These are phyloP conservation scores for Saturnispora dispora DNA, from an alignment of 805 yeast species.

Conservation along the genomic window DNA sequence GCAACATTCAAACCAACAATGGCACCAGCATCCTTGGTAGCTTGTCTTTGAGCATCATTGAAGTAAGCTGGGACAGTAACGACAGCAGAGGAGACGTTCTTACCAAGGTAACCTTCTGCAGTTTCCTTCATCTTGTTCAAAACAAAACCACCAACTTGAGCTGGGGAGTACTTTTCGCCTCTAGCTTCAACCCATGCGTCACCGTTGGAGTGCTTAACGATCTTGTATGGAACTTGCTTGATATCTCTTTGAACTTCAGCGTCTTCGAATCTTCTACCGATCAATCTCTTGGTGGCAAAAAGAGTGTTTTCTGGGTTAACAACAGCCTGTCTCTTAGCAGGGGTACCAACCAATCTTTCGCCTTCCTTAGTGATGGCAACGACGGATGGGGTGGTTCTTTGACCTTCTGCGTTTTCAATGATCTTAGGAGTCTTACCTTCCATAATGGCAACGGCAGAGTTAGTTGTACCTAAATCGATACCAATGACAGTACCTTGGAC, in stretches of 20 bases:
- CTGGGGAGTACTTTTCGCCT: conserved; percentile 47
- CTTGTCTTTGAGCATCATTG: conserved; percentile 88
- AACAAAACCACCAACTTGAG: conserved; percentile 63
- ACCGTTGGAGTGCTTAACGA: conserved; percentile 50
- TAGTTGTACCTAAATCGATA: conserved; percentile 79
- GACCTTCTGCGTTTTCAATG: conserved; percentile 71
- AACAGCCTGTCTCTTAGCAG: conserved; percentile 71
- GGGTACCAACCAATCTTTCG: conserved; percentile 48
- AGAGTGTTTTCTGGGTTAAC: conserved; percentile 71
- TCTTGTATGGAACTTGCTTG: conserved; percentile 51
- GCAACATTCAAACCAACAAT: conserved; percentile 88
- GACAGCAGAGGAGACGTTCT: conserved; percentile 79
- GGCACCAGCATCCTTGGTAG: conserved; percentile 95
- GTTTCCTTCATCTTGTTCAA: conserved; percentile 98
- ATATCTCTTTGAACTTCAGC: conserved; percentile 63
- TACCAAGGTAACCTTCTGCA: conserved; percentile 87
- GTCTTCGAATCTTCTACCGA: conserved; percentile 64
- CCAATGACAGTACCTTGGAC: conserved; percentile 51
- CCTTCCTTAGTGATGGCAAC: conserved; percentile 50
- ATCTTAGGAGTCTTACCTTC: conserved; percentile 55
- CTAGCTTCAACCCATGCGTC: conserved; percentile 59
- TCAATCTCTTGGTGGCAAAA: conserved; percentile 73
- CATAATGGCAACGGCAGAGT: conserved; percentile 76
- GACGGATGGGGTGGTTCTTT: conserved; percentile 70
- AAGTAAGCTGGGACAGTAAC: conserved; percentile 88